Percentiles rank a stretch among this genome's conserved stretches.
Evolutionary conservation across 129 eudicot genomes (phyloP).

Genomic region (Oenanthe sinensis): DNA sequence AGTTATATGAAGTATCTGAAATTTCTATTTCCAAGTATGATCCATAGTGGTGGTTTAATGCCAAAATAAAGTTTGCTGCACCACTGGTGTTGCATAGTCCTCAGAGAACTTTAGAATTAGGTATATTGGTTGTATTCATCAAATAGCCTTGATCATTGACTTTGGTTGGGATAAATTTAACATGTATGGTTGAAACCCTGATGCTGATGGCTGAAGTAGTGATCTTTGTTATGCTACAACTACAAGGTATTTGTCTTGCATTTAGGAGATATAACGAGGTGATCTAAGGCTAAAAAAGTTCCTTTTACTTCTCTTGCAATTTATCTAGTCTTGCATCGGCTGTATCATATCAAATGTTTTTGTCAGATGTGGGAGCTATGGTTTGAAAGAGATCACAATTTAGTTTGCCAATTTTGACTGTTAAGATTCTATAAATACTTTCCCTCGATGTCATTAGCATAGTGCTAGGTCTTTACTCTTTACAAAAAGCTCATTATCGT

Average conservation of each 20-base stretch:
- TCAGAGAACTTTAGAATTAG: not conserved
- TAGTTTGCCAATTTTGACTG: not conserved
- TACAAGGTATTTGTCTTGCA: not conserved
- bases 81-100: not conserved
- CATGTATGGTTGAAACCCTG: not conserved
- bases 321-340: not conserved
- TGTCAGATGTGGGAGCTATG: not conserved
- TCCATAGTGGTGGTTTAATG: not conserved
- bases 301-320: not conserved
- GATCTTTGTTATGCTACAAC: not conserved
- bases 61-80: not conserved
- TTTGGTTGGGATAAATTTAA: not conserved
- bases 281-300: not conserved
- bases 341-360: not conserved
- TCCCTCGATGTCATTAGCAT: not conserved
- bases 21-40: not conserved
- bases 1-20: constrained; percentile 16
- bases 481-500: too few relatives aligned
- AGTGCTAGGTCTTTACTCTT: not conserved
- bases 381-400: not conserved
- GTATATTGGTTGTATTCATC: not conserved
- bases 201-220: not conserved
- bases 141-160: not conserved
- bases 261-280: not conserved
- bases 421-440: not conserved